Conservation (phyloP, 2,329 filamentous ascomycete species). For the Sarocladiaceae sp. region DNA sequence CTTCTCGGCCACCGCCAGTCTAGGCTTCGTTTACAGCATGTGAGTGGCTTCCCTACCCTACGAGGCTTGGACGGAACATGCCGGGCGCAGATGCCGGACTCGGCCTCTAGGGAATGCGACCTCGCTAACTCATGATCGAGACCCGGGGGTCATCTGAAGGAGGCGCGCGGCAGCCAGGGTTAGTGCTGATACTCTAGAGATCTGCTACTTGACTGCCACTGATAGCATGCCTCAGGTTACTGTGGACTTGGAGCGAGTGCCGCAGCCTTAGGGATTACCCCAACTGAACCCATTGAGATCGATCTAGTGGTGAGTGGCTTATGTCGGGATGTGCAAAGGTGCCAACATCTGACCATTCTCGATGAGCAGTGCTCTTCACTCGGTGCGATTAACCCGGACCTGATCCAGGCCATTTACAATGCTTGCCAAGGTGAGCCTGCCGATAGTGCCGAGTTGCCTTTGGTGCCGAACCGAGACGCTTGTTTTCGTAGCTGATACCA, state of each 20-base stretch:
- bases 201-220: constrained; percentile 11
- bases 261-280: constrained; percentile 53
- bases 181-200: constrained; percentile 12
- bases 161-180: constrained; percentile 24
- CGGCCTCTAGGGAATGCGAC: neutral
- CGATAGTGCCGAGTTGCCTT: constrained; percentile 14
- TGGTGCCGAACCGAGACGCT: neutral
- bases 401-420: constrained; percentile 53
- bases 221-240: constrained; percentile 49
- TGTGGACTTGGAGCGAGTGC: constrained; percentile 67
- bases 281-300: constrained; percentile 51
- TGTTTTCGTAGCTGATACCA: neutral
- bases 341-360: neutral
- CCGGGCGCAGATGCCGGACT: neutral
- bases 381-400: constrained; percentile 63
- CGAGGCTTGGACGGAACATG: neutral
- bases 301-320: constrained; percentile 60
- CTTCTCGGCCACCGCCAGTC: constrained; percentile 62
- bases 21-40: constrained; percentile 85
- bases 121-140: constrained; percentile 15
- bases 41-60: constrained; percentile 38
- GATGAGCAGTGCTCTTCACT: constrained; percentile 65
- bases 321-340: neutral
- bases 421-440: constrained; percentile 44
- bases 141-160: constrained; percentile 27